Conservation (phyloP, 2,329 filamentous ascomycete species). For the Aspergillus candidus region DNA sequence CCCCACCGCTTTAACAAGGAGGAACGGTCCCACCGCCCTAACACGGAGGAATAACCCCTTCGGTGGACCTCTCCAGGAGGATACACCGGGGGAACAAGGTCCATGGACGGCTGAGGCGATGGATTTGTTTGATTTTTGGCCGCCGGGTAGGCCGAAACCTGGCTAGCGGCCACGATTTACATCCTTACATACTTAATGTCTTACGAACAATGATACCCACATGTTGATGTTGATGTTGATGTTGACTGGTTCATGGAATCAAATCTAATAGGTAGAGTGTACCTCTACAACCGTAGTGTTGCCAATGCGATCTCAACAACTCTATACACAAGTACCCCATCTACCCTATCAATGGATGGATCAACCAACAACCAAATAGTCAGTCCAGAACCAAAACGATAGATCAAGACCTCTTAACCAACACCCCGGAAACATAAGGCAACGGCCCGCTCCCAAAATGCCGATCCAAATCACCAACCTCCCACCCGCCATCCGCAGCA, state of each 20-base stretch:
- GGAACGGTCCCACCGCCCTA: conserved; percentile 7
- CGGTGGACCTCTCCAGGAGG: conserved; percentile 1
- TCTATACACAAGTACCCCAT: no score
- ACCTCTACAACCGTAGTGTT: no score
- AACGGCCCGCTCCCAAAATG: conserved; percentile 33
- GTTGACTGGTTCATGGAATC: no score
- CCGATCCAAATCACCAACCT: conserved; percentile 41
- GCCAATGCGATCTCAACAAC: no score
- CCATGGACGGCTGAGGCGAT: conserved; percentile 39
- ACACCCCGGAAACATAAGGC: conserved; percentile 37
- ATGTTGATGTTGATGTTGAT: no score
- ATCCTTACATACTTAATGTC: neutral
- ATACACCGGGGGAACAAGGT: conserved; percentile 24
- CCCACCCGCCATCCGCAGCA: conserved; percentile 43
- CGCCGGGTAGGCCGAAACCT: conserved; percentile 33
- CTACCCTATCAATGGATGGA: no score
- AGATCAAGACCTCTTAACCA: conserved; percentile 32
- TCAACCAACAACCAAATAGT: no score
- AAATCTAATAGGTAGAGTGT: no score
- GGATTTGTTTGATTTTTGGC: conserved; percentile 41
- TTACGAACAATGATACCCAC: no score
- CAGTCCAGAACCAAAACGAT: neutral
- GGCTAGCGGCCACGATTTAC: conserved; percentile 2
- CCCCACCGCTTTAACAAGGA: conserved; percentile 22
- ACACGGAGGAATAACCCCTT: neutral